phyloP scores from a whole-genome alignment of 139 green algal genomes.

The Closterium sp. region DNA sequence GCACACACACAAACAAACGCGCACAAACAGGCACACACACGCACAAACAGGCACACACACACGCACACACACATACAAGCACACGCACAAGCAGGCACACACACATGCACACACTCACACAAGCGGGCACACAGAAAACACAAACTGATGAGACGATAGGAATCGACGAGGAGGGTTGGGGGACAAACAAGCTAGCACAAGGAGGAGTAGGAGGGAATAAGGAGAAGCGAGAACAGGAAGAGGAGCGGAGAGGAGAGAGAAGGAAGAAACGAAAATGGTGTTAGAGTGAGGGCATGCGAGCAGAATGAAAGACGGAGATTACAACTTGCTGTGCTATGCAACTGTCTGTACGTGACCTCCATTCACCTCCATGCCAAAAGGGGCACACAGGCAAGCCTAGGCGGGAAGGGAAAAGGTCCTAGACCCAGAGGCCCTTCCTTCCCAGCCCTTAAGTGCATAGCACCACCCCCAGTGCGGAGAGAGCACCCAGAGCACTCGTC shows the following conservation, averaged over 20 bases:
- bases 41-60: not conserved
- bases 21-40: not conserved
- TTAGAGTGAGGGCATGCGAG: not conserved
- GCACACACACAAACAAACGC: not conserved
- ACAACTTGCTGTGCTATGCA: too few relatives aligned
- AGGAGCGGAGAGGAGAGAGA: not conserved
- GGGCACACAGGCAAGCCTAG: too few relatives aligned
- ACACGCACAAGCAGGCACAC: not conserved
- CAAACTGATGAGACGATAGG: not conserved
- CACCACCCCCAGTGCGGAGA: too few relatives aligned
- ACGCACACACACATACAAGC: not conserved
- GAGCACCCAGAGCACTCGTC: too few relatives aligned
- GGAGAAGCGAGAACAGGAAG: not conserved
- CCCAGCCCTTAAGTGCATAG: too few relatives aligned
- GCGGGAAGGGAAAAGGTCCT: too few relatives aligned
- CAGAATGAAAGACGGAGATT: not conserved
- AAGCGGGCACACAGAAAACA: not conserved
- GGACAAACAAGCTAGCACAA: not conserved
- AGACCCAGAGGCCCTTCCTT: too few relatives aligned
- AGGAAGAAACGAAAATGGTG: not conserved
- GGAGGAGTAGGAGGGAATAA: not conserved
- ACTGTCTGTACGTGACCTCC: too few relatives aligned
- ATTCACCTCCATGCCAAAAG: too few relatives aligned
- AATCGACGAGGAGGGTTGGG: not conserved
- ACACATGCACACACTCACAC: not conserved